Evolutionary conservation across 495 filamentous ascomycete genomes (phyloP).

Genomic region (Trichoderma asperelloides): DNA sequence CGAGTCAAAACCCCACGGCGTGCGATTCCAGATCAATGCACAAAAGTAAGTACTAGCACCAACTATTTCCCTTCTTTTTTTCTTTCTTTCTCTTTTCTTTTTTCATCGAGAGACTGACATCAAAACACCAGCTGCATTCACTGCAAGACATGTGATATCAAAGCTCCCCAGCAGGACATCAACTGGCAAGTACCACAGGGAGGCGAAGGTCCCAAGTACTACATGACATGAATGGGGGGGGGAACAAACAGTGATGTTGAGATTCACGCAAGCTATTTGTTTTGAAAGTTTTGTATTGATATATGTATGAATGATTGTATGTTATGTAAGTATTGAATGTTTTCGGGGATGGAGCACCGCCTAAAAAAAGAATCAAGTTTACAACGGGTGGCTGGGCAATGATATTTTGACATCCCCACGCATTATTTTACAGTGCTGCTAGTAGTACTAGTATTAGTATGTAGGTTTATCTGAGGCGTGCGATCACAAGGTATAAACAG

Average conservation of each 20-base stretch:
- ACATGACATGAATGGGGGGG: slow-evolving; percentile 57
- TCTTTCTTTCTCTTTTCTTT: slow-evolving; percentile 7
- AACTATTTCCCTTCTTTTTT: neutral
- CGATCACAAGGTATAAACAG: too few species aligned
- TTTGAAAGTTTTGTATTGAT: neutral
- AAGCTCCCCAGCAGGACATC: slow-evolving; percentile 91
- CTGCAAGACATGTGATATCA: slow-evolving; percentile 99
- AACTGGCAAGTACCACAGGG: slow-evolving; percentile 95
- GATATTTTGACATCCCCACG: neutral
- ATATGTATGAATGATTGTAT: neutral
- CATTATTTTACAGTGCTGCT: too few species aligned
- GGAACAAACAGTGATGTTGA: neutral
- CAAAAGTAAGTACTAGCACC: slow-evolving; percentile 70
- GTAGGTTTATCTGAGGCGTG: too few species aligned
- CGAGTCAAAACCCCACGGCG: slow-evolving; percentile 65
- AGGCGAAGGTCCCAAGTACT: slow-evolving; percentile 94
- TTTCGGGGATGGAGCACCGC: neutral
- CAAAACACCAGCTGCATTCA: slow-evolving; percentile 70
- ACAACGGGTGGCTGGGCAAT: neutral
- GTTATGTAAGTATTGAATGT: neutral
- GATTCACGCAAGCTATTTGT: neutral
- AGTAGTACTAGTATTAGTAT: too few species aligned
- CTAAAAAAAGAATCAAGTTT: too few species aligned
- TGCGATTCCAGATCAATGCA: slow-evolving; percentile 94
- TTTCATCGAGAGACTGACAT: neutral